phyloP scores from a whole-genome alignment of 1,284 basidiomycete species.

The Phlebopus sp. region DNA sequence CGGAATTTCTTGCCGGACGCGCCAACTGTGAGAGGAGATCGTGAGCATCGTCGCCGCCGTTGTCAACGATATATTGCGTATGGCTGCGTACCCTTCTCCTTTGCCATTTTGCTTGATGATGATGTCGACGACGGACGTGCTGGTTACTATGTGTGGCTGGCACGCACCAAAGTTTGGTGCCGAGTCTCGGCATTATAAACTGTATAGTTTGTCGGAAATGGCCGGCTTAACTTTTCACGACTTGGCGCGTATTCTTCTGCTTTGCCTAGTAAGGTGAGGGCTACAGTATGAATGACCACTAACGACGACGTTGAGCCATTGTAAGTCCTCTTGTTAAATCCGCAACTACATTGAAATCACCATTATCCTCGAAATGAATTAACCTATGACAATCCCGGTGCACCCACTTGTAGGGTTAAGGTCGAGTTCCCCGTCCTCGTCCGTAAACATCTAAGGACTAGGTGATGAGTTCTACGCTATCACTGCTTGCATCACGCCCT shows the following conservation, averaged over 20 bases:
- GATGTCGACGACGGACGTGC: conserved; percentile 2
- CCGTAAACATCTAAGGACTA: not conserved
- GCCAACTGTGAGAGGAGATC: conserved; percentile 18
- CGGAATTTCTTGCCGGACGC: conserved; percentile 94
- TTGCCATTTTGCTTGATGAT: conserved; percentile 21
- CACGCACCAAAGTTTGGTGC: conserved; percentile 16
- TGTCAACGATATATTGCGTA: not conserved
- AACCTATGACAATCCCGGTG: no score
- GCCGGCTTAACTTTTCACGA: no score
- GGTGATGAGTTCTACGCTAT: not conserved
- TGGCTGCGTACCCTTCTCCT: conserved; percentile 23
- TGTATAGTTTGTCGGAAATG: conserved; percentile 2
- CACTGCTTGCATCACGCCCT: not conserved
- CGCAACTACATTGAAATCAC: no score
- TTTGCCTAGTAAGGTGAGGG: no score
- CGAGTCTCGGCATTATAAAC: not conserved
- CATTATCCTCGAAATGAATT: no score
- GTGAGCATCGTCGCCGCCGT: not conserved
- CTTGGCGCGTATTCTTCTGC: no score
- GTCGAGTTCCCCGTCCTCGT: not conserved
- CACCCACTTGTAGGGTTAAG: not conserved
- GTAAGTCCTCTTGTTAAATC: no score
- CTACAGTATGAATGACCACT: no score
- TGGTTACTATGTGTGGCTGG: not conserved
- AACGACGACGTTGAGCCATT: no score